Base-by-base conservation (phyloP, 768 basidiomycete species). In the Lentinula raphanica region DNA sequence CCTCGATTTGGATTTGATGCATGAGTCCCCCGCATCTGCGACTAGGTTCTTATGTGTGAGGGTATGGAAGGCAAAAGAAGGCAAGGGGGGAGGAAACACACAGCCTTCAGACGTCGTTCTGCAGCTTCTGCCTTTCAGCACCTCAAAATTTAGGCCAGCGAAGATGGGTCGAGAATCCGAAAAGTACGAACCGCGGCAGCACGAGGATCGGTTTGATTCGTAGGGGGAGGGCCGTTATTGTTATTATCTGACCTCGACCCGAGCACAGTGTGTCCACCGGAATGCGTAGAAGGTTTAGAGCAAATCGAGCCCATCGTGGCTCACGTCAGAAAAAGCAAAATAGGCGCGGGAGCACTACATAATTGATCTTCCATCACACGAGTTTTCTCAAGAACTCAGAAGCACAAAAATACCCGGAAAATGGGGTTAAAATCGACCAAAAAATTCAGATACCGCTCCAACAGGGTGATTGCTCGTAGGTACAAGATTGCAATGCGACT, bases 71-170 rank as follows among this genome's bases (percentile, higher is more conserved):
- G 61, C 56, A 56, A n/a, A 46, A 63, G 60, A 57, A 56, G 58
- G 55, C 40, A 42, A 36, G 49, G 31, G 38, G 57, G 49, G 38
- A 54, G 51, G 46, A 45, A 58, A 72, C 82, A 72, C 64, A 85
- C 85, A 65, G 77, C 75, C 70, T 83, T 75, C 67, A 79, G 61
- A 62, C 85, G 76, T 64, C 78, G 79, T 68, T 85, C 84, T 62
- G 85, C 85, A 60, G 85, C 85, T 68, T 80, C 80, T 68, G 82
- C 80, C 48, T 54, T 56, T 29, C n/a, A 19, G 17, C 3, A 45
- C 23, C 28, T 46, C 12, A 21, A 58, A 17, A 21, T 51, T 39
- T 44, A 44, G 48, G 13, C 45, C 48, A 49, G 27, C 40, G 25
- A 31, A 40, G 35, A 32, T 31, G 8, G 25, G 19, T 31, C 28